Evolutionary conservation across 768 basidiomycete species (phyloP), one percentile per base, ranked within the genome.

Genomic region (Lactarius trivialis): DNA sequence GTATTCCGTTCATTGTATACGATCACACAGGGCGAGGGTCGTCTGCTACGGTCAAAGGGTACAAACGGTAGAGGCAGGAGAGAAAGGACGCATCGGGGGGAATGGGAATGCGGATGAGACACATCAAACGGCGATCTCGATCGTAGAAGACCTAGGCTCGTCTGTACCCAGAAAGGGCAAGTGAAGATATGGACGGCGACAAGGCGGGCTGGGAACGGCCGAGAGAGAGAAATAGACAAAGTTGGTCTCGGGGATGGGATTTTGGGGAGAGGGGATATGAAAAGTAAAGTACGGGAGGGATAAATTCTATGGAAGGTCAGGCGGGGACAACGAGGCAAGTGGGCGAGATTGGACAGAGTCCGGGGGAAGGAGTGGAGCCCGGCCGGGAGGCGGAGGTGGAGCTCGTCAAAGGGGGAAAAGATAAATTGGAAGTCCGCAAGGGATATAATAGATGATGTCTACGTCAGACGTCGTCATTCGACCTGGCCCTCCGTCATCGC

Each of bases 381-480:
- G 63, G 63, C 63, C 63, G 63, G 62, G 15, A 12, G 3, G 34
- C 66, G 66, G 60, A 7, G 56, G 60, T 55, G 66, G 66, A 60
- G 61, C 50, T n/a, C 21, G 55, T 43, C 52, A 60, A 60, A 51
- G 33, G 65, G 55, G 55, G 41, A 45, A 56, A 33, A 36, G 52
- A 19, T 24, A 70, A 72, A 11, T 63, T 76, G 61, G 76, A 77
- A 66, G 76, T 76, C 75, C 75, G 75, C 76, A 63, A 71, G 70
- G 76, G 76, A 75, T 77, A 68, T 71, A 75, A 75, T 74, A 76
- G 74, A 70, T 70, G 71, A 70, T 45, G 15, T 52, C 76, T 77
- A 76, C 75, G 75, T 76, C 75, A 76, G 75, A 76, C 71, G 69
- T 76, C 75, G 75, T 76, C 75, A 76, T 76, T 65, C 65, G 66